Base-by-base conservation (phyloP, 371 early-diverging fungal species). In the Rhizopus arrhizus region DNA sequence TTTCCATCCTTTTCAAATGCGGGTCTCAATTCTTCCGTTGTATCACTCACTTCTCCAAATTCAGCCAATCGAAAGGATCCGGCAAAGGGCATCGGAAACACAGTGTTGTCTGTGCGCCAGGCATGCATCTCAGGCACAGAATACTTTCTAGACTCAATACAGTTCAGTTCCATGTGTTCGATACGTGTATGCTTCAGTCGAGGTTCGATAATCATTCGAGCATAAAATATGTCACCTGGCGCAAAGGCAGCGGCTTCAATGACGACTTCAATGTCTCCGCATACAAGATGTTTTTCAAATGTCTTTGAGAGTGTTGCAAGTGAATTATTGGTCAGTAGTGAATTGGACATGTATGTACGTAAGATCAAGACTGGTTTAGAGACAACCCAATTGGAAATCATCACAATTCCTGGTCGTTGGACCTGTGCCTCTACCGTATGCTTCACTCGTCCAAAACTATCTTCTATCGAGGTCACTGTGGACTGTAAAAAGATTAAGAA, bases 211-310 rank as follows among this genome's bases (percentile, higher is more conserved):
- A 74, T 59, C 32, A 62, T 51, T 9, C 78, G 68, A 38, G 74
- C 62, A 46, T 72, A 70, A 41, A 77, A 77, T 5, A 74, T 42
- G 28, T 77, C 78, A 8, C 78, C 78, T 1, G 74, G 56, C 9
- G 78, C 74, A 55, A 77, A 77, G 2, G 78, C 78, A 7, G 75
- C 78, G 42, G 69, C 68, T 56, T 77, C 78, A 43, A 77, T 68
- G 7, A 72, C 28, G 2, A 77, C 60, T 59, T 77, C 74, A 32
- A 77, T 61, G 42, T 77, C 74, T 15, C 68, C 73, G 29, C 59
- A 61, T 0, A 59, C 55, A 55, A 68, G 59, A 29, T 68, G 64
- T 45, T 74, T 77, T 35, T 77, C 74, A 58, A 74, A 72, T 12
- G 75, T 74, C 40, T 66, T 61, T 12, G 78, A 74, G 3, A 77